phyloP scores from a whole-genome alignment of 1,284 basidiomycete genomes.

The Kalmanozyma brasiliensis region DNA sequence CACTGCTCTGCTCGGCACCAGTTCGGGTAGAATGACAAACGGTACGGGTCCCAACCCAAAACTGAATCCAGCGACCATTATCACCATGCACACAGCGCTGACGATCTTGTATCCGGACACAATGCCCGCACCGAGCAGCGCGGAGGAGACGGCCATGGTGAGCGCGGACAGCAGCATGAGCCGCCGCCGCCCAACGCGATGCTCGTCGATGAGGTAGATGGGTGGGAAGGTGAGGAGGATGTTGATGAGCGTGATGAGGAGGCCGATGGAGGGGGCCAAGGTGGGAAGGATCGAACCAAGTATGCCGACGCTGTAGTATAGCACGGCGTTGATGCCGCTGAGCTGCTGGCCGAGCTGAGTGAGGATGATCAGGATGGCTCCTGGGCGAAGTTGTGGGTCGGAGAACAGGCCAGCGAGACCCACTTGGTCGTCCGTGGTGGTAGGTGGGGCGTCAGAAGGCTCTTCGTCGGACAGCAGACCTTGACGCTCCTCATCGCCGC shows the following conservation, averaged over 20 bases:
- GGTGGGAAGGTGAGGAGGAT: constrained; percentile 82
- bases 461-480: constrained; percentile 23
- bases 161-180: constrained; percentile 69
- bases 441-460: not conserved
- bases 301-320: constrained; percentile 65
- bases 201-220: constrained; percentile 78
- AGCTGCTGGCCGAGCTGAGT: constrained; percentile 65
- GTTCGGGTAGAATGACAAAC: constrained; percentile 90
- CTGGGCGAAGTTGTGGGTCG: constrained; percentile 37
- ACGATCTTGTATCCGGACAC: constrained; percentile 70
- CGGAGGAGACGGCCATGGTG: constrained; percentile 77
- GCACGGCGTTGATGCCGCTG: constrained; percentile 62
- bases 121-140: constrained; percentile 79
- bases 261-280: constrained; percentile 49
- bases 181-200: constrained; percentile 70
- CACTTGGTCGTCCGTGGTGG: not conserved
- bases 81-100: constrained; percentile 80
- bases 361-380: constrained; percentile 51
- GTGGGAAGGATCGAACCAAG: constrained; percentile 51
- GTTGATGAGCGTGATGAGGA: constrained; percentile 71
- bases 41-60: constrained; percentile 90
- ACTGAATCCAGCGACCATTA: constrained; percentile 89
- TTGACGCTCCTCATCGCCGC: constrained; percentile 34
- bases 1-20: constrained; percentile 78
- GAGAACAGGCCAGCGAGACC: constrained; percentile 27